phyloP scores from a whole-genome alignment of 331 rosid species.

The Arachis monticola region DNA sequence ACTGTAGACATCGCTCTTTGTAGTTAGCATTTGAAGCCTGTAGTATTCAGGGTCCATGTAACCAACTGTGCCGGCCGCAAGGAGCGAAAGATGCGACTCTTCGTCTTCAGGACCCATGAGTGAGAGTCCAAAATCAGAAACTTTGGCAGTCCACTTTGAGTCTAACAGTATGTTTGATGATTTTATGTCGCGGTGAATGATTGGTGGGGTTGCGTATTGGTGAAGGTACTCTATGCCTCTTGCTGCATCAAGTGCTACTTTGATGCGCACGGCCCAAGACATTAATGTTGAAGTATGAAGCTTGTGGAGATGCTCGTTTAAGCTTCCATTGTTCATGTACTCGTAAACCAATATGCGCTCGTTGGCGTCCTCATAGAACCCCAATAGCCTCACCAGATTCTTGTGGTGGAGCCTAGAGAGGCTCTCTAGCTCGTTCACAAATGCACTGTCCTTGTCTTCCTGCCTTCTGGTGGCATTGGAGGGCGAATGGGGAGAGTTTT shows the following conservation, averaged over 20 bases:
- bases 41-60: slow-evolving; percentile 96
- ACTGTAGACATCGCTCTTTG: slow-evolving; percentile 90
- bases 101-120: slow-evolving; percentile 74
- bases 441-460: slow-evolving; percentile 76
- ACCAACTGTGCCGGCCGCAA: slow-evolving; percentile 86
- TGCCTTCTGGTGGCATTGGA: slow-evolving; percentile 50
- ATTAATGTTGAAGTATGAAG: slow-evolving; percentile 43
- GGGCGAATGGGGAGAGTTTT: slow-evolving; percentile 45
- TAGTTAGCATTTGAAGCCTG: slow-evolving; percentile 68
- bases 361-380: slow-evolving; percentile 66
- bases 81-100: slow-evolving; percentile 60
- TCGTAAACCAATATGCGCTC: slow-evolving; percentile 86
- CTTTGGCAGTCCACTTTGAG: slow-evolving; percentile 62
- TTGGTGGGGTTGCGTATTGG: slow-evolving; percentile 62
- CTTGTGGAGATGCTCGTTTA: slow-evolving; percentile 76
- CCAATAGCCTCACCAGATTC: slow-evolving; percentile 68
- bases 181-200: slow-evolving; percentile 89
- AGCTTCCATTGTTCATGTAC: slow-evolving; percentile 70
- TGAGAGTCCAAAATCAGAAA: slow-evolving; percentile 85
- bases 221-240: slow-evolving; percentile 84
- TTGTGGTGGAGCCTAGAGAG: slow-evolving; percentile 88
- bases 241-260: slow-evolving; percentile 81
- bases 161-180: slow-evolving; percentile 81
- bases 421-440: slow-evolving; percentile 75
- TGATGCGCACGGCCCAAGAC: slow-evolving; percentile 66